Evolutionary conservation across 192 early-diverging fungal genomes (phyloP).

Genomic region (Phlyctochytrium bullatum): DNA sequence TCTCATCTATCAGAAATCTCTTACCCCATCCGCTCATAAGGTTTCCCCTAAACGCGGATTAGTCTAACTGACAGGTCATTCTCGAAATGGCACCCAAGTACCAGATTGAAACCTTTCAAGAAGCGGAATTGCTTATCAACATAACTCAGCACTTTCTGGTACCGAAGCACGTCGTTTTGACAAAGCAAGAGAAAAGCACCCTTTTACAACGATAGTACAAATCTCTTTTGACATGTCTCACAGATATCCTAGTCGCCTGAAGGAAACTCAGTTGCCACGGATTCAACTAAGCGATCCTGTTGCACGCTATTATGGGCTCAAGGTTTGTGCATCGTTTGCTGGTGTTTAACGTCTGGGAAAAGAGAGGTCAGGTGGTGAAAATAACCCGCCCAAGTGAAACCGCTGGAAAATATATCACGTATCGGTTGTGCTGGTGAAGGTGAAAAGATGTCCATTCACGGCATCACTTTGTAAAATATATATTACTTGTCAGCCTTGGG

Average conservation of each 20-base stretch:
- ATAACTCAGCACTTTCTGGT: conserved; percentile 95
- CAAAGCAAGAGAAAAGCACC: conserved; percentile 83
- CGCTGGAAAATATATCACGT: conserved; percentile 89
- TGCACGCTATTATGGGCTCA: conserved; percentile 94
- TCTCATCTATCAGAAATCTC: conserved; percentile 77
- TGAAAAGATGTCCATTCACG: no score
- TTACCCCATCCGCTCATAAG: conserved; percentile 86
- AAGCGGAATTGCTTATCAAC: conserved; percentile 92
- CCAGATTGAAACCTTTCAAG: conserved; percentile 82
- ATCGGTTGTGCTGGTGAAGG: conserved; percentile 86
- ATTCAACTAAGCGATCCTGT: conserved; percentile 87
- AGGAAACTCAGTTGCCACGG: conserved; percentile 93
- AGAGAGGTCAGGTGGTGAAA: conserved; percentile 74
- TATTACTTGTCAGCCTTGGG: conserved; percentile 3
- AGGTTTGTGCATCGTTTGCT: conserved; percentile 19
- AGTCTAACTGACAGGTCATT: conserved; percentile 46
- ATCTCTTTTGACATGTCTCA: background rate
- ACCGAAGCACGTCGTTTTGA: conserved; percentile 88
- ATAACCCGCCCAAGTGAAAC: conserved; percentile 95
- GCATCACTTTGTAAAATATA: no score
- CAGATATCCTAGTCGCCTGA: conserved; percentile 67
- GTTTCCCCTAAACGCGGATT: conserved; percentile 37
- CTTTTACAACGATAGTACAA: conserved; percentile 84
- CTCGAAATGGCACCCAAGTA: conserved; percentile 67
- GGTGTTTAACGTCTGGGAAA: background rate